Evolutionary conservation across 2,329 filamentous ascomycete genomes (phyloP).

Genomic region (Parasarocladium wereldwijsianum): DNA sequence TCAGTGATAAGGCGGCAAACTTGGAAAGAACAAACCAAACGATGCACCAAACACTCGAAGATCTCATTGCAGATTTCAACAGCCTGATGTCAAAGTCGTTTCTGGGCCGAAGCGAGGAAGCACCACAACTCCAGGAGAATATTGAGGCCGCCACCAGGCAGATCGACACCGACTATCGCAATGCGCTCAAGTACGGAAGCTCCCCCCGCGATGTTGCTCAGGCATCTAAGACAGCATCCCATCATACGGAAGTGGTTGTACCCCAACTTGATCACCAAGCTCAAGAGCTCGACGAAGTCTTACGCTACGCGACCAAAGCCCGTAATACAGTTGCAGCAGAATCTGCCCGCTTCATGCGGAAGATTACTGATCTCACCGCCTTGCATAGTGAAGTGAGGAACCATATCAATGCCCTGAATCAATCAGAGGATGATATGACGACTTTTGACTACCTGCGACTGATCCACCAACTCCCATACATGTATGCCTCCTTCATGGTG

Average conservation of each 20-base stretch:
- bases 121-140: conserved; percentile 60
- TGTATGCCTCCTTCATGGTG: conserved; percentile 78
- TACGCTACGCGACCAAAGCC: conserved; percentile 43
- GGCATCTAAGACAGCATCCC: conserved; percentile 47
- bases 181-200: conserved; percentile 53
- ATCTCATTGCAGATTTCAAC: conserved; percentile 48
- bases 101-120: conserved; percentile 45
- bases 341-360: conserved; percentile 63
- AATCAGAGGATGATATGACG: conserved; percentile 61
- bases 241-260: conserved; percentile 47
- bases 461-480: conserved; percentile 69
- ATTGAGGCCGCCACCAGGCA: conserved; percentile 78
- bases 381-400: conserved; percentile 57
- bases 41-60: conserved; percentile 47
- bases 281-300: conserved; percentile 46
- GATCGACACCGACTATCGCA: conserved; percentile 73
- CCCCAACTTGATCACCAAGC: conserved; percentile 41
- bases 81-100: conserved; percentile 39
- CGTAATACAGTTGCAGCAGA: conserved; percentile 54
- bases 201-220: conserved; percentile 45
- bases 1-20: conserved; percentile 43
- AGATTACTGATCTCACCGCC: conserved; percentile 66
- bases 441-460: conserved; percentile 69
- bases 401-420: conserved; percentile 56
- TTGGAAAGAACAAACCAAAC: conserved; percentile 44